Evolutionary conservation across 805 yeast genomes (phyloP).

Genomic region (Zygosaccharomyces bisporus): DNA sequence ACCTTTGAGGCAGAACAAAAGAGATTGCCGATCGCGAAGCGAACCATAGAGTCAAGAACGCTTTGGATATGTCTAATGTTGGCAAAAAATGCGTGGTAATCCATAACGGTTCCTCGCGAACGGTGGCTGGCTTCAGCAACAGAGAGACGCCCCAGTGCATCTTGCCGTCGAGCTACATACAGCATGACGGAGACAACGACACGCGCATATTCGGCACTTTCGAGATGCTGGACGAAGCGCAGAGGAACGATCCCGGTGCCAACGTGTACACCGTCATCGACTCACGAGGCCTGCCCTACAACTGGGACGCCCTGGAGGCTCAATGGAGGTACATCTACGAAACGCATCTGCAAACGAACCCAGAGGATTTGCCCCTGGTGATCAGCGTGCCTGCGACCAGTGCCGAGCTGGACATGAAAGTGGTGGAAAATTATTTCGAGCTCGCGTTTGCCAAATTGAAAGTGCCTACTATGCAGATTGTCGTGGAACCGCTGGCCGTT

Average conservation of each 20-base stretch:
- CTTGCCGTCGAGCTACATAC: constrained; percentile 53
- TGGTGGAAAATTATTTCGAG: constrained; percentile 61
- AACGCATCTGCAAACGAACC: constrained; percentile 45
- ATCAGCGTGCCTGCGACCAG: constrained; percentile 39
- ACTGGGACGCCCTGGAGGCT: constrained; percentile 65
- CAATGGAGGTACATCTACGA: constrained; percentile 67
- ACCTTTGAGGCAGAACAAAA: not conserved
- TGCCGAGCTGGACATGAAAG: constrained; percentile 23
- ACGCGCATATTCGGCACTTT: constrained; percentile 27
- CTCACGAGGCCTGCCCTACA: constrained; percentile 57
- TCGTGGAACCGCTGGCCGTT: constrained; percentile 73
- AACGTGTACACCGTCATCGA: constrained; percentile 52
- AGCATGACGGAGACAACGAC: constrained; percentile 22
- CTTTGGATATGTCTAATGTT: constrained; percentile 7
- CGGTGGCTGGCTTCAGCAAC: constrained; percentile 68
- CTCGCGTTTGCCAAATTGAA: constrained; percentile 69
- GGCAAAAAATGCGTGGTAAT: constrained; percentile 57
- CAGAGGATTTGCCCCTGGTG: constrained; percentile 63
- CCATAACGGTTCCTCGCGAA: constrained; percentile 60
- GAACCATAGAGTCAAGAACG: not conserved
- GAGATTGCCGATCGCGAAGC: not conserved
- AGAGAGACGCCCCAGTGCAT: constrained; percentile 59
- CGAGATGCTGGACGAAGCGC: constrained; percentile 27
- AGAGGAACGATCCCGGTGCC: constrained; percentile 8
- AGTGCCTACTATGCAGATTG: constrained; percentile 73